Conservation (phyloP, 768 basidiomycete species). For the Lactarius evosmus region DNA sequence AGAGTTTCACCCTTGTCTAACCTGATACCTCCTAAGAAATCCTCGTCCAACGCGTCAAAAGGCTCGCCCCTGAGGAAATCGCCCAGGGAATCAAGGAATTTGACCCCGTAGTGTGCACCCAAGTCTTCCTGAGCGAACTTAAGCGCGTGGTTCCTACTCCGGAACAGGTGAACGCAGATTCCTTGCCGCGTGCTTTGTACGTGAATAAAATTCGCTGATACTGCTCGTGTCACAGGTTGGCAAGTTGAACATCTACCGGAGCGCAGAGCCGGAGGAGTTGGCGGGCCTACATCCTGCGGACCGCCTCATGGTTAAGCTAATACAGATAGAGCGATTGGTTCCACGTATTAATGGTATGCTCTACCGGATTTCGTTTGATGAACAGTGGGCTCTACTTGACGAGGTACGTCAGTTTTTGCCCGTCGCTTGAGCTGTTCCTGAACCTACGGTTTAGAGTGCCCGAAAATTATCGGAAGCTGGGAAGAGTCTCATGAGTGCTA, state of each 20-base stretch:
- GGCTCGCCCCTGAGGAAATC: slow-evolving; percentile 82
- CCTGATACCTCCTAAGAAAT: slow-evolving; percentile 57
- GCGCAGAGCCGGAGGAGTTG: slow-evolving; percentile 82
- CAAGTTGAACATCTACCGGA: slow-evolving; percentile 86
- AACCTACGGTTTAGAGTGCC: slow-evolving; percentile 54
- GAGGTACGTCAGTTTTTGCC: slow-evolving; percentile 50
- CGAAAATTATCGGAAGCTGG: slow-evolving; percentile 81
- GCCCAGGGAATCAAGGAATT: slow-evolving; percentile 81
- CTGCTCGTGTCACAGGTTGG: slow-evolving; percentile 55
- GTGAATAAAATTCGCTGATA: neutral
- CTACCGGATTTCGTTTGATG: slow-evolving; percentile 84
- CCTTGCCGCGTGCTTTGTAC: neutral
- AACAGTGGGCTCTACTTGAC: slow-evolving; percentile 76
- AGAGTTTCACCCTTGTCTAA: neutral
- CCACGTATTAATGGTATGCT: slow-evolving; percentile 96
- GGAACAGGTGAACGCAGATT: slow-evolving; percentile 59
- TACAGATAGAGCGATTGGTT: slow-evolving; percentile 85
- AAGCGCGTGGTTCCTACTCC: slow-evolving; percentile 87
- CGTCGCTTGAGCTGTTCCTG: slow-evolving; percentile 17
- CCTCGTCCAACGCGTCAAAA: slow-evolving; percentile 83
- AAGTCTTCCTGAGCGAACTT: slow-evolving; percentile 85
- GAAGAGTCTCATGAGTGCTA: slow-evolving; percentile 73
- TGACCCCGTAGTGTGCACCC: slow-evolving; percentile 81
- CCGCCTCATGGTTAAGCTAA: slow-evolving; percentile 93
- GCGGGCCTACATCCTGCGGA: slow-evolving; percentile 90